Percentiles rank a stretch among this genome's conserved stretches.
These are phyloP conservation scores for Scheffersomyces spartinae DNA, from an alignment of 805 yeast species.

Conservation along the genomic window DNA sequence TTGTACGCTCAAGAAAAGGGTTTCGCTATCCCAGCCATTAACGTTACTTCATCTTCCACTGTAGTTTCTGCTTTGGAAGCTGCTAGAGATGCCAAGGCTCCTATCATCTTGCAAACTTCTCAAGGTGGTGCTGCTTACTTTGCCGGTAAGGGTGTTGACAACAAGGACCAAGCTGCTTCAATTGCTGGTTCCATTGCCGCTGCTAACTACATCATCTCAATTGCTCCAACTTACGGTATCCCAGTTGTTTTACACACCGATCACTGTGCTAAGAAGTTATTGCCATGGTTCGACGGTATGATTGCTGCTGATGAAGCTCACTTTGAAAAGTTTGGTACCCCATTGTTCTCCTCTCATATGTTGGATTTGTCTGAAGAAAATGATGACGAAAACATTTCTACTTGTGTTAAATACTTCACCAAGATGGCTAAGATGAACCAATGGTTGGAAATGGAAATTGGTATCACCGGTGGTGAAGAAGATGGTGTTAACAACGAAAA, in stretches of 20 bases:
- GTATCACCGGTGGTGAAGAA: conserved; percentile 99
- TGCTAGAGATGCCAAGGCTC: conserved; percentile 50
- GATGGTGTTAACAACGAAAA: conserved; percentile 99
- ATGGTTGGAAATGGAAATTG: conserved; percentile 99
- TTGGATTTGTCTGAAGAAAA: conserved; percentile 93
- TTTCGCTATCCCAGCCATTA: conserved; percentile 97
- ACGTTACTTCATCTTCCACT: conserved; percentile 95
- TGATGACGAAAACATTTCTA: conserved; percentile 90
- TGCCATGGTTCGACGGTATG: conserved; percentile 99
- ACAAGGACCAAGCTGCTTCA: conserved; percentile 88
- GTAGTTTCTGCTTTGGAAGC: conserved; percentile 46
- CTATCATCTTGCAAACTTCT: conserved; percentile 93
- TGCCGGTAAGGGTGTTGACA: conserved; percentile 98
- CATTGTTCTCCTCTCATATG: conserved; percentile 98
- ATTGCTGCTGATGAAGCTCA: conserved; percentile 91
- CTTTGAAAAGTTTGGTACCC: conserved; percentile 79
- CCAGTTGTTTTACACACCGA: conserved; percentile 97
- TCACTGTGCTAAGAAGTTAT: conserved; percentile 96
- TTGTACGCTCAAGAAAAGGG: conserved; percentile 87
- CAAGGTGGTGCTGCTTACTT: conserved; percentile 99
- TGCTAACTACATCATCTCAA: conserved; percentile 92
- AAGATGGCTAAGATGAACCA: conserved; percentile 91
- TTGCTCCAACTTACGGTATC: conserved; percentile 93
- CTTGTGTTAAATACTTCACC: conserved; percentile 88
- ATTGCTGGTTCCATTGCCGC: conserved; percentile 94